Percentiles rank a stretch among this genome's conserved stretches.
Conservation (phyloP, 805 yeast genomes). For the Wickerhamiella spandovensis region DNA sequence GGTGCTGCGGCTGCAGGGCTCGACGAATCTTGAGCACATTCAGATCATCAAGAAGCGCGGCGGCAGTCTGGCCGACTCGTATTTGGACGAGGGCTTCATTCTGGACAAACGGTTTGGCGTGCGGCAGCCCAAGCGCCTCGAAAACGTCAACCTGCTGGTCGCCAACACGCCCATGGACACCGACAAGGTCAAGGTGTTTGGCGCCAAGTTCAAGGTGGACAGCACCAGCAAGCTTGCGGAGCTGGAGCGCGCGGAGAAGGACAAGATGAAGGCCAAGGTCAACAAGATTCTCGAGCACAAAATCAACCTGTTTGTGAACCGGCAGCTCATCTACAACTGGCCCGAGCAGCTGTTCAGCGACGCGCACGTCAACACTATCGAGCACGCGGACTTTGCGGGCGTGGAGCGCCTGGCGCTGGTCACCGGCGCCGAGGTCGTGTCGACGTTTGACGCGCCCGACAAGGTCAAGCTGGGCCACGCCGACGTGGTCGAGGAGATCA, state of each 20-base stretch:
- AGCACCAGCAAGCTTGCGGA: constrained; percentile 89
- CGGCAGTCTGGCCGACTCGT: constrained; percentile 82
- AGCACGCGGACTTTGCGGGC: constrained; percentile 97
- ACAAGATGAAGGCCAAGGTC: constrained; percentile 81
- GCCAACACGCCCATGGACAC: constrained; percentile 93
- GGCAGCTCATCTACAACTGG: constrained; percentile 94
- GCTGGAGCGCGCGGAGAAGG: constrained; percentile 84
- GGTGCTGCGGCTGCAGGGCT: constrained; percentile 70
- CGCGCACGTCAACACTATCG: constrained; percentile 75
- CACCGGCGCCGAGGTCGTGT: constrained; percentile 96
- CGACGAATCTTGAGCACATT: constrained; percentile 79
- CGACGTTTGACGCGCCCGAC: constrained; percentile 89
- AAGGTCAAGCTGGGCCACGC: constrained; percentile 77
- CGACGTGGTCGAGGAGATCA: constrained; percentile 77
- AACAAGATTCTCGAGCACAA: constrained; percentile 80
- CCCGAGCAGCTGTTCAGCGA: constrained; percentile 94
- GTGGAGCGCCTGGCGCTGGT: constrained; percentile 92
- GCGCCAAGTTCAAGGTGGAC: constrained; percentile 95
- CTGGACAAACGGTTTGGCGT: constrained; percentile 87
- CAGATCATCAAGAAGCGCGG: constrained; percentile 90
- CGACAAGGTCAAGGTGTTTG: constrained; percentile 93
- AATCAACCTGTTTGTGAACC: constrained; percentile 80
- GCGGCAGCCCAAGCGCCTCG: constrained; percentile 76
- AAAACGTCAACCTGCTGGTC: constrained; percentile 74
- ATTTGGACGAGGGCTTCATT: constrained; percentile 90